These are phyloP conservation scores for Amoebophrya sp. DNA, from an alignment of 169 alveolate genomes.

Conservation along the genomic window DNA sequence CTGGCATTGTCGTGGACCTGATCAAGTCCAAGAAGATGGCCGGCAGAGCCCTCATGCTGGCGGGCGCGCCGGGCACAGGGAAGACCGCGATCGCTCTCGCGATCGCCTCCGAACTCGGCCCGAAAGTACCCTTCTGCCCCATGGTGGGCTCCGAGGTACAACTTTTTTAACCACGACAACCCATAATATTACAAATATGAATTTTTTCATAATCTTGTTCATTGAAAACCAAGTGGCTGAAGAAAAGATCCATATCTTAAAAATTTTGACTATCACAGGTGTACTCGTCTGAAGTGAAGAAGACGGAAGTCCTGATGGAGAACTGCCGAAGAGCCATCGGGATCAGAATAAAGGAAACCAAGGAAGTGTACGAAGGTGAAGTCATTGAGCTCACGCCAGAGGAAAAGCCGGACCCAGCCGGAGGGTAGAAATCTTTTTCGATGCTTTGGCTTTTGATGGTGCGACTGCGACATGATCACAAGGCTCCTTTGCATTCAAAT, in stretches of 20 bases:
- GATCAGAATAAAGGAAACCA: conserved; percentile 91
- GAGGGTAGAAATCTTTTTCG: too few species aligned
- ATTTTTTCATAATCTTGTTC: too few species aligned
- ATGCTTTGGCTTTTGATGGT: too few species aligned
- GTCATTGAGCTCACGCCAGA: conserved; percentile 90
- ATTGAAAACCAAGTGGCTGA: too few species aligned
- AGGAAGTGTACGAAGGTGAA: conserved; percentile 97
- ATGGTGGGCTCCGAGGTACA: conserved; percentile 96
- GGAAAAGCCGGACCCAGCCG: too few species aligned
- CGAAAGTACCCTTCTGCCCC: conserved; percentile 98
- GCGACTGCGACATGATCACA: too few species aligned
- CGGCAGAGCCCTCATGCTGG: conserved; percentile 47
- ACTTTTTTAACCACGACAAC: conserved; percentile 8
- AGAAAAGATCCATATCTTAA: too few species aligned
- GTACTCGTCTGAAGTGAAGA: conserved; percentile 94
- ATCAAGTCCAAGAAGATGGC: conserved; percentile 89
- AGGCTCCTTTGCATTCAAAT: too few species aligned
- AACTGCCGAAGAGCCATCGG: conserved; percentile 98
- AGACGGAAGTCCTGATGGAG: conserved; percentile 95
- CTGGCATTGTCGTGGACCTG: conserved; percentile 93
- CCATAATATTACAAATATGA: too few species aligned
- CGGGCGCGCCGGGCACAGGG: conserved; percentile 88
- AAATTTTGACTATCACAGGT: conserved; percentile 25
- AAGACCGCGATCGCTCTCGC: conserved; percentile 99
- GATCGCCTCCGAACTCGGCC: conserved; percentile 95